These are phyloP conservation scores for Syzygium oleosum DNA, from an alignment of 345 rosid species.

Conservation along the genomic window DNA sequence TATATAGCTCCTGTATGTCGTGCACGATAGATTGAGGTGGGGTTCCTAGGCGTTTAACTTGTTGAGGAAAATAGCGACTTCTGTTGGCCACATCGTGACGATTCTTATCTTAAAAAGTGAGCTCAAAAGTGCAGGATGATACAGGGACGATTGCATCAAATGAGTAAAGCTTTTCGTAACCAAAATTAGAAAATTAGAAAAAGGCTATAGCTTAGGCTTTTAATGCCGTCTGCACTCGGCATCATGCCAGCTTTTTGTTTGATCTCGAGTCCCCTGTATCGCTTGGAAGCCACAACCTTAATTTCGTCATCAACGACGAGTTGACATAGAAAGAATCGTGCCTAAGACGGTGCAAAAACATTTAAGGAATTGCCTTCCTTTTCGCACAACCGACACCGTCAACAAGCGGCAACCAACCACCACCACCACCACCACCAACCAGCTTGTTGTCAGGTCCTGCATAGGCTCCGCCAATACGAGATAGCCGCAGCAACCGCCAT, in stretches of 20 bases:
- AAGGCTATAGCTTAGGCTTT: neutral
- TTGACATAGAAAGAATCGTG: neutral
- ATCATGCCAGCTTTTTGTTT: neutral
- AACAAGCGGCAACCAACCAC: neutral
- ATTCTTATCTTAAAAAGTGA: neutral
- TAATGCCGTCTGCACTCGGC: neutral
- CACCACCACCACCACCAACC: neutral
- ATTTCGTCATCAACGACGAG: neutral
- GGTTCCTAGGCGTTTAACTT: neutral
- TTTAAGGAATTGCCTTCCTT: neutral
- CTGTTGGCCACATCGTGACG: neutral
- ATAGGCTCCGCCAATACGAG: neutral
- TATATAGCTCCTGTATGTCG: neutral
- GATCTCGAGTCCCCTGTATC: neutral
- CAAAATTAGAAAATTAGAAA: neutral
- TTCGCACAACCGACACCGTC: neutral
- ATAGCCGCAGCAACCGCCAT: neutral
- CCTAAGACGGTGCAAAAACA: neutral
- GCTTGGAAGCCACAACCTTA: neutral
- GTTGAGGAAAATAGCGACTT: neutral
- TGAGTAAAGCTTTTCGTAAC: neutral
- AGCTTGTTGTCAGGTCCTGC: neutral
- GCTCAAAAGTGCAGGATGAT: neutral
- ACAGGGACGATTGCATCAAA: neutral
- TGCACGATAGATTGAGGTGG: neutral